Evolutionary conservation across 2,329 filamentous ascomycete genomes (phyloP), one percentile per base, ranked within the genome.

Genomic region (Tolypocladium tropicale): DNA sequence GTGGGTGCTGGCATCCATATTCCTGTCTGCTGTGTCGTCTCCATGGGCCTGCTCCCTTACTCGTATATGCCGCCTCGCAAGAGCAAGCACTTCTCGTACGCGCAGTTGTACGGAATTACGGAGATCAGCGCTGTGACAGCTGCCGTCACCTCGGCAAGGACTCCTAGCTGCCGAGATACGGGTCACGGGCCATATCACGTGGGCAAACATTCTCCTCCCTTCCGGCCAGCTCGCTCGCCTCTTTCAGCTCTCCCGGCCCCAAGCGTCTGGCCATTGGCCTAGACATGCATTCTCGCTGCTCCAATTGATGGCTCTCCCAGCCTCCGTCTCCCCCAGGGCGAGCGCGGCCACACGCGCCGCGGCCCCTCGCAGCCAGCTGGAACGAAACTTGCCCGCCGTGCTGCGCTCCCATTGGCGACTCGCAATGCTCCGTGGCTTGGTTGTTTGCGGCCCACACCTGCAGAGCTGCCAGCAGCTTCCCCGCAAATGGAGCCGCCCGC

Each of bases 51-150:
- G n/a, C n/a, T n/a, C n/a, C 50, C 56, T 16, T 61, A 62, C 39
- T n/a, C n/a, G n/a, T n/a, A n/a, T n/a, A 55, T 63, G 52, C 60
- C 61, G 21, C 60, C 57, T 18, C 53, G 18, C 33, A 63, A 57
- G 9, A 48, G 54, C 14, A 50, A 49, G 49, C 23, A 39, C 4
- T n/a, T n/a, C n/a, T n/a, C n/a, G n/a, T n/a, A n/a, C n/a, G n/a
- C n/a, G n/a, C n/a, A n/a, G n/a, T n/a, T n/a, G n/a, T n/a, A n/a
- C n/a, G n/a, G n/a, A n/a, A n/a, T n/a, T 57, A 57, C 28, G 50
- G 23, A 14, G 6, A 18, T 0, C 12, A 28, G 23, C 11, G 3
- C 3, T 2, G 7, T 46, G 23, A 9, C 6, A 23, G 2, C 21
- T 23, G 2, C 11, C 32, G n/a, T n/a, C n/a, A n/a, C n/a, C n/a